Evolutionary conservation across 2,329 filamentous ascomycete genomes (phyloP).

Genomic region (Pseudogymnoascus sp.): DNA sequence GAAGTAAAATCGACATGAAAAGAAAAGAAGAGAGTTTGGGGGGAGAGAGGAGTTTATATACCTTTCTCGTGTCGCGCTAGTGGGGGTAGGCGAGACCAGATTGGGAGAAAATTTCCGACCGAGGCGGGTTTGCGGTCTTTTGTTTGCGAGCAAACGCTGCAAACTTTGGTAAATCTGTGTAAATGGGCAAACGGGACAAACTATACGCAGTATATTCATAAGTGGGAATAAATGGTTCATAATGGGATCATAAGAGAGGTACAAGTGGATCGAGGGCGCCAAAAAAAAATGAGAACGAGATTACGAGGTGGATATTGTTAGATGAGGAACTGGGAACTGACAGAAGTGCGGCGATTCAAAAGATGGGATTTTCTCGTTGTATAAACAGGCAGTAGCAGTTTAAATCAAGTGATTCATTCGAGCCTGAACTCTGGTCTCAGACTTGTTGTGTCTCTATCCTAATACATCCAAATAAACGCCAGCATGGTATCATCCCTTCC

Average conservation of each 20-base stretch:
- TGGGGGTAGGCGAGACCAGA: not conserved
- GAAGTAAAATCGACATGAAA: constrained; percentile 12
- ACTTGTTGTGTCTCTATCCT: not conserved
- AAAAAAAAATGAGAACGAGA: not conserved
- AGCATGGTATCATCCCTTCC: not conserved
- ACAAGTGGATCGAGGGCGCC: not conserved
- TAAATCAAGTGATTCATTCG: not conserved
- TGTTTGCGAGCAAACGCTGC: not conserved
- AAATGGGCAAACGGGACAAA: not conserved
- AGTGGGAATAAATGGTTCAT: not conserved
- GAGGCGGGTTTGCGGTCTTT: too few species aligned
- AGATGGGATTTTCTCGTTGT: not conserved
- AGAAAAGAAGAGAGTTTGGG: constrained; percentile 9
- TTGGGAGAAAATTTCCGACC: not conserved
- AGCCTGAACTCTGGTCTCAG: not conserved
- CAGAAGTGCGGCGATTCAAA: not conserved
- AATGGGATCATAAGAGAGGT: not conserved
- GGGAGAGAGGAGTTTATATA: not conserved
- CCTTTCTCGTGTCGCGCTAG: not conserved
- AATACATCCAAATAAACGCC: not conserved
- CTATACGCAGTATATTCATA: not conserved
- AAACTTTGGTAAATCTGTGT: not conserved
- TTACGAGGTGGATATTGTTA: not conserved
- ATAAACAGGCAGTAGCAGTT: not conserved
- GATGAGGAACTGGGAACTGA: not conserved